phyloP scores from a whole-genome alignment of 1,284 basidiomycete genomes.

The Sporisorium reilianum region DNA sequence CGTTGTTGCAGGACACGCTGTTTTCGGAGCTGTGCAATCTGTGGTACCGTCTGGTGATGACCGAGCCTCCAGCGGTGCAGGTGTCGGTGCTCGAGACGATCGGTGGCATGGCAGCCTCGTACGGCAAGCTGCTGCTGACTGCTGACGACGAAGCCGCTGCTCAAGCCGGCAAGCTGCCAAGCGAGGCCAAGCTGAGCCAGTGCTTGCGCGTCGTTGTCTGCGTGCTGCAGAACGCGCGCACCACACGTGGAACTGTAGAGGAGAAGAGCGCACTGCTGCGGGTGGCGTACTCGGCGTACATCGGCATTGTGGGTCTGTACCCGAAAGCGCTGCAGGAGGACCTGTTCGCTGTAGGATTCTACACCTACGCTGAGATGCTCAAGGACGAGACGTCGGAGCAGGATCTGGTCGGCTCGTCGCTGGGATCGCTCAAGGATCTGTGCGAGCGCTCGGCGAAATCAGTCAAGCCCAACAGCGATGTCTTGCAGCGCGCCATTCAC shows the following conservation, averaged over 20 bases:
- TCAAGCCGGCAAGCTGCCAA: slow-evolving; percentile 68
- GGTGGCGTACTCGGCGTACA: slow-evolving; percentile 78
- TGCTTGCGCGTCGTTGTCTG: slow-evolving; percentile 85
- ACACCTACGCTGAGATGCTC: slow-evolving; percentile 79
- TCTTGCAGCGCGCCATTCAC: slow-evolving; percentile 76
- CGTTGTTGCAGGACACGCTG: slow-evolving; percentile 79
- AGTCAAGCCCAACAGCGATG: slow-evolving; percentile 62
- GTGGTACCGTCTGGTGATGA: slow-evolving; percentile 89
- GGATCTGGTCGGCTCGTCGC: slow-evolving; percentile 53
- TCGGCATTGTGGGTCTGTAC: slow-evolving; percentile 76
- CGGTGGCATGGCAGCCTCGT: slow-evolving; percentile 76
- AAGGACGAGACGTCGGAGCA: slow-evolving; percentile 60
- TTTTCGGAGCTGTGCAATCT: slow-evolving; percentile 91
- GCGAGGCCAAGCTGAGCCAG: slow-evolving; percentile 74
- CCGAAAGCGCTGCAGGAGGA: slow-evolving; percentile 77
- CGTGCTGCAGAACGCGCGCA: slow-evolving; percentile 79
- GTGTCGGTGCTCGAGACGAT: slow-evolving; percentile 81
- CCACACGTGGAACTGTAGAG: slow-evolving; percentile 62
- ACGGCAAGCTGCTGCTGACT: slow-evolving; percentile 69
- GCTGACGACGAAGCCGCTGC: slow-evolving; percentile 39
- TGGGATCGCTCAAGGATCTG: slow-evolving; percentile 60
- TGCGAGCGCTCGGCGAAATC: slow-evolving; percentile 60
- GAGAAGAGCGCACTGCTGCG: slow-evolving; percentile 76
- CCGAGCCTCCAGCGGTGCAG: slow-evolving; percentile 81
- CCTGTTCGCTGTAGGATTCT: slow-evolving; percentile 81